Conservation (phyloP, 1,284 basidiomycete species). For the Cutaneotrichosporon dermatis region DNA sequence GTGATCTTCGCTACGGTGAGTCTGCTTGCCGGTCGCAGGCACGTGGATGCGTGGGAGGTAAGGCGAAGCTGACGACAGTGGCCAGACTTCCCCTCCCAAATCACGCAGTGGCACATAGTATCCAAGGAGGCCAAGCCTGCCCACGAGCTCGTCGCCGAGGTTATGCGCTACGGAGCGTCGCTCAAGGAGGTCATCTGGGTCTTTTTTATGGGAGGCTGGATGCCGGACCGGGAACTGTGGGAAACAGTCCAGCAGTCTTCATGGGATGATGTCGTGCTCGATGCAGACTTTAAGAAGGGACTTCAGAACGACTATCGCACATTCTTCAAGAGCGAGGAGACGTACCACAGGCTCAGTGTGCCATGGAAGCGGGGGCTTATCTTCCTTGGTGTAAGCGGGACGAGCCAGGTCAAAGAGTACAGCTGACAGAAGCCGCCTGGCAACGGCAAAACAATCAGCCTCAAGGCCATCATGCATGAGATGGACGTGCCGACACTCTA, state of each 20-base stretch:
- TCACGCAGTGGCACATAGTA: constrained; percentile 33
- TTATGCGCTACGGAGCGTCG: constrained; percentile 51
- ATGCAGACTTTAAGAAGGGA: constrained; percentile 62
- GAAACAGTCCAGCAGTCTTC: constrained; percentile 59
- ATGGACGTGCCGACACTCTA: constrained; percentile 59
- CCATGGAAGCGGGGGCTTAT: constrained; percentile 65
- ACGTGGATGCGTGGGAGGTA: too few relatives aligned
- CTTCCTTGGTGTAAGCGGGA: constrained; percentile 28
- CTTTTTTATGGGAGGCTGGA: constrained; percentile 65
- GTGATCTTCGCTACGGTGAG: constrained; percentile 30
- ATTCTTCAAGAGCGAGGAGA: constrained; percentile 66
- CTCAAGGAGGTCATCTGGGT: constrained; percentile 69
- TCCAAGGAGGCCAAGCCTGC: constrained; percentile 52
- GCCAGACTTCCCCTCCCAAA: constrained; percentile 17
- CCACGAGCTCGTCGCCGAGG: constrained; percentile 57
- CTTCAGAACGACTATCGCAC: constrained; percentile 67
- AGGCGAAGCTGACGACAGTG: constrained; percentile 15
- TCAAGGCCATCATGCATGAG: constrained; percentile 57
- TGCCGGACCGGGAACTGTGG: constrained; percentile 62
- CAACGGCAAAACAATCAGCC: constrained; percentile 76
- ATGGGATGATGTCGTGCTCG: constrained; percentile 59
- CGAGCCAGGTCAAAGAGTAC: neutral
- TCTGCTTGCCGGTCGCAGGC: too few relatives aligned
- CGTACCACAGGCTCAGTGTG: constrained; percentile 67
- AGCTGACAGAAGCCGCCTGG: constrained; percentile 49